These are phyloP conservation scores for Kockiozyma suomiensis DNA, from an alignment of 805 yeast genomes.

Conservation along the genomic window DNA sequence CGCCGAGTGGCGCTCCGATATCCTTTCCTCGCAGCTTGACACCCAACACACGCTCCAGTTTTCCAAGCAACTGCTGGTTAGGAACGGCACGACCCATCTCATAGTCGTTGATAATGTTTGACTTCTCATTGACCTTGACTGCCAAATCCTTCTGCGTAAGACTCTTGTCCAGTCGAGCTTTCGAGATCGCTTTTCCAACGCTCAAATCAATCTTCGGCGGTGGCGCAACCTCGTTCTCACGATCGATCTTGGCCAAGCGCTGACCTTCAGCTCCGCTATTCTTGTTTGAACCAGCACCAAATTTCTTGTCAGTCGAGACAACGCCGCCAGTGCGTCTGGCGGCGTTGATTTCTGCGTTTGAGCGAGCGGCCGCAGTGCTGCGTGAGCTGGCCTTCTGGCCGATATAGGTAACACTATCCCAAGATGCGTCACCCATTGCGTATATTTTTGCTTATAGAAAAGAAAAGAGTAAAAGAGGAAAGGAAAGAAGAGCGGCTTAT, in stretches of 20 bases:
- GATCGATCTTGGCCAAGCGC: constrained; percentile 88
- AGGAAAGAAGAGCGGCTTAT: neutral
- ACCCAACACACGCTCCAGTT: constrained; percentile 91
- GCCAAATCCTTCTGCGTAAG: constrained; percentile 96
- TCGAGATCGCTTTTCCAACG: constrained; percentile 85
- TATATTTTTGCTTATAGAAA: neutral
- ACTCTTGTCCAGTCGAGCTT: constrained; percentile 84
- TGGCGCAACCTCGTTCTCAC: constrained; percentile 89
- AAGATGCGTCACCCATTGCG: constrained; percentile 51
- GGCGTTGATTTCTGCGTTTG: constrained; percentile 78
- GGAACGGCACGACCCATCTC: constrained; percentile 97
- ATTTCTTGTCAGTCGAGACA: constrained; percentile 90
- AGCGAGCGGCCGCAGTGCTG: constrained; percentile 76
- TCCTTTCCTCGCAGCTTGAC: constrained; percentile 94
- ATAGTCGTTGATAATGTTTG: constrained; percentile 91
- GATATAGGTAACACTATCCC: constrained; percentile 89
- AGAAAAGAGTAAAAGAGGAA: neutral
- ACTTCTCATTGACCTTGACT: constrained; percentile 92
- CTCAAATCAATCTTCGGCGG: constrained; percentile 81
- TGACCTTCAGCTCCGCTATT: constrained; percentile 85
- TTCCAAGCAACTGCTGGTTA: constrained; percentile 89
- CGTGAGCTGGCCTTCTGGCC: constrained; percentile 86
- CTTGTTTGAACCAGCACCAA: constrained; percentile 63
- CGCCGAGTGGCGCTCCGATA: constrained; percentile 81
- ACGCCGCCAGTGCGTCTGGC: constrained; percentile 93